Evolutionary conservation across 2,329 filamentous ascomycete genomes (phyloP).

Genomic region (Nemania bipapillata): DNA sequence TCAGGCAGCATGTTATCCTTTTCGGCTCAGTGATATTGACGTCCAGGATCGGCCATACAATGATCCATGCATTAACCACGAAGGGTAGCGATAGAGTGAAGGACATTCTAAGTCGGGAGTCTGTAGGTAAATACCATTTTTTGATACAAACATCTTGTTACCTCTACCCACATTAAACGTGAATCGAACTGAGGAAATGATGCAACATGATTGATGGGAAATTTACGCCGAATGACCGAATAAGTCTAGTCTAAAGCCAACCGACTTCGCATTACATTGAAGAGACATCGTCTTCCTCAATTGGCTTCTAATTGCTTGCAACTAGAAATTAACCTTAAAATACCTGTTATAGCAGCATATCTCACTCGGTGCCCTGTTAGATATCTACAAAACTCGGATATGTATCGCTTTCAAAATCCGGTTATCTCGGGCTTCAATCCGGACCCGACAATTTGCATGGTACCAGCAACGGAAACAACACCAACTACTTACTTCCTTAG

Average conservation of each 20-base stretch:
- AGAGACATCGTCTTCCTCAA: background rate
- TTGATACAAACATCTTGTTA: background rate
- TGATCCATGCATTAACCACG: background rate
- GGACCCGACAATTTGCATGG: slow-evolving; percentile 63
- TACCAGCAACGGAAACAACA: slow-evolving; percentile 45
- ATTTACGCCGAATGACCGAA: slow-evolving; percentile 33
- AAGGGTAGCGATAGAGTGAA: background rate
- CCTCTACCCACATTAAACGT: background rate
- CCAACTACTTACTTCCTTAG: slow-evolving; percentile 64
- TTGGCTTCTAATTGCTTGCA: background rate
- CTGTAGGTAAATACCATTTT: background rate
- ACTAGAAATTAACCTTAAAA: background rate
- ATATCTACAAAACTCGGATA: background rate
- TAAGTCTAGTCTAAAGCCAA: slow-evolving; percentile 7
- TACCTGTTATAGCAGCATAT: background rate
- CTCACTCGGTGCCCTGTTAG: background rate
- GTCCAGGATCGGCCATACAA: background rate
- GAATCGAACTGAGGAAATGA: background rate
- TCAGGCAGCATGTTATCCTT: background rate
- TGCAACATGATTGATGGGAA: slow-evolving; percentile 43
- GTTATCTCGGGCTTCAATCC: slow-evolving; percentile 70
- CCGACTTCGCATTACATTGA: background rate
- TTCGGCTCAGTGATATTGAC: background rate
- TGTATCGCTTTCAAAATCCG: slow-evolving; percentile 58
- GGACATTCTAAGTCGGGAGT: background rate